phyloP scores from a whole-genome alignment of 2,329 filamentous ascomycete species.

The Cordyceps pruinosa region DNA sequence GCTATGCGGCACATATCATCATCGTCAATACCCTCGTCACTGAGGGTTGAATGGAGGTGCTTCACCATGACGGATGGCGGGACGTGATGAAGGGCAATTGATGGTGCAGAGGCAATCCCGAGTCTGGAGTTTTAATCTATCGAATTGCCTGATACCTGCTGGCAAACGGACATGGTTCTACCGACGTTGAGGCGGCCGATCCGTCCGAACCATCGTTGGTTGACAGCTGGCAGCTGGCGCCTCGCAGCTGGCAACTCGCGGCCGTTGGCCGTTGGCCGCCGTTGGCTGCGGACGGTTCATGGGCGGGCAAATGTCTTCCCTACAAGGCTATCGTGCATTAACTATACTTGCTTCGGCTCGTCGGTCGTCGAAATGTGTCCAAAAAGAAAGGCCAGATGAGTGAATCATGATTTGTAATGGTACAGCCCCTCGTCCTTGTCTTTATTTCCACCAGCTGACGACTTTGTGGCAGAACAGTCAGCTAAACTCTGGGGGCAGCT shows the following conservation, averaged over 20 bases:
- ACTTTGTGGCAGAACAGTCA: not conserved
- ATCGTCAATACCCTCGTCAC: not conserved
- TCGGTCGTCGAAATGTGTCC: not conserved
- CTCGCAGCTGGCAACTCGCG: not conserved
- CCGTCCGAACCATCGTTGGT: not conserved
- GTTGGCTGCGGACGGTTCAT: no score
- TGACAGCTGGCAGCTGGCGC: not conserved
- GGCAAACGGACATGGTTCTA: not conserved
- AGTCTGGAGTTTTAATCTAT: no score
- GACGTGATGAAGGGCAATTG: not conserved
- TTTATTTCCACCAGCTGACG: not conserved
- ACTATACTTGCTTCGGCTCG: not conserved
- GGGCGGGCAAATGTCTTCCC: no score
- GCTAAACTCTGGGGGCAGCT: not conserved
- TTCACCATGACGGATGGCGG: not conserved
- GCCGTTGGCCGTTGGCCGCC: not conserved
- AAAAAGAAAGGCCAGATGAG: not conserved
- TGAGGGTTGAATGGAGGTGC: not conserved
- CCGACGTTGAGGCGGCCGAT: not conserved
- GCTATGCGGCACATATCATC: conserved; percentile 15
- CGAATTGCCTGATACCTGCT: no score
- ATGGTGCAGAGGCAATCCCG: not conserved
- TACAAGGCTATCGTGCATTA: no score
- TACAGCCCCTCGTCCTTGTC: not conserved
- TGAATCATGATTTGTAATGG: not conserved